Evolutionary conservation across 331 rosid species (phyloP).

Genomic region (Quercus phellos): DNA sequence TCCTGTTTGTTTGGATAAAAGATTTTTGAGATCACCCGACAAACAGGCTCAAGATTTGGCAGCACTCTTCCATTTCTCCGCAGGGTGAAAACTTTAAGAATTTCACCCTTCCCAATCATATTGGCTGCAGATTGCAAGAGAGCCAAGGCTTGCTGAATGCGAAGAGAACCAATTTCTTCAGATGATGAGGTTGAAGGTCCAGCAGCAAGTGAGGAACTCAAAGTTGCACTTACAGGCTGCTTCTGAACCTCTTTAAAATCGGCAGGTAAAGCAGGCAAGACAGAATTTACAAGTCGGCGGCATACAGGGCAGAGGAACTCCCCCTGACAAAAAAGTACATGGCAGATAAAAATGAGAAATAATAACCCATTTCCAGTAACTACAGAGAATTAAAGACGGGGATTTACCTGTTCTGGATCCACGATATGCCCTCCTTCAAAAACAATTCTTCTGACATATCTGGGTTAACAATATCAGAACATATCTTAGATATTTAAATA

Average conservation of each 20-base stretch:
- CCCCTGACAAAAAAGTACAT: slow-evolving; percentile 47
- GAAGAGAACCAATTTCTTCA: slow-evolving; percentile 42
- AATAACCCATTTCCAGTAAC: slow-evolving; percentile 7
- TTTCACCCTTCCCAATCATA: slow-evolving; percentile 49
- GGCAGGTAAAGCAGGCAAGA: slow-evolving; percentile 66
- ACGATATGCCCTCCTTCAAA: slow-evolving; percentile 98
- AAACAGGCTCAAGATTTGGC: slow-evolving; percentile 56
- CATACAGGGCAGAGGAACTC: slow-evolving; percentile 98
- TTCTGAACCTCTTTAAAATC: slow-evolving; percentile 43
- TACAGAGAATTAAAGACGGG: neutral
- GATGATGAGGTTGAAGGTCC: slow-evolving; percentile 25
- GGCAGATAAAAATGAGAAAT: slow-evolving; percentile 8
- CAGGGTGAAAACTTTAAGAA: slow-evolving; percentile 49
- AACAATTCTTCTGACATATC: slow-evolving; percentile 81
- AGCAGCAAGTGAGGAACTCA: slow-evolving; percentile 33
- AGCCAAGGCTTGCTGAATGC: slow-evolving; percentile 54
- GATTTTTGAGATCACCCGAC: slow-evolving; percentile 65
- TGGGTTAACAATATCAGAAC: slow-evolving; percentile 29
- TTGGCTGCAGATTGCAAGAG: slow-evolving; percentile 67
- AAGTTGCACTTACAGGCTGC: slow-evolving; percentile 32
- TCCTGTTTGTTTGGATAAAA: slow-evolving; percentile 59
- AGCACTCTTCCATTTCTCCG: slow-evolving; percentile 33
- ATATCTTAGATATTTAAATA: slow-evolving; percentile 4
- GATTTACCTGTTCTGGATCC: slow-evolving; percentile 83
- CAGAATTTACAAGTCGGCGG: slow-evolving; percentile 90